Conservation (phyloP, 2,329 filamentous ascomycete species). For the Colletotrichum lini region DNA sequence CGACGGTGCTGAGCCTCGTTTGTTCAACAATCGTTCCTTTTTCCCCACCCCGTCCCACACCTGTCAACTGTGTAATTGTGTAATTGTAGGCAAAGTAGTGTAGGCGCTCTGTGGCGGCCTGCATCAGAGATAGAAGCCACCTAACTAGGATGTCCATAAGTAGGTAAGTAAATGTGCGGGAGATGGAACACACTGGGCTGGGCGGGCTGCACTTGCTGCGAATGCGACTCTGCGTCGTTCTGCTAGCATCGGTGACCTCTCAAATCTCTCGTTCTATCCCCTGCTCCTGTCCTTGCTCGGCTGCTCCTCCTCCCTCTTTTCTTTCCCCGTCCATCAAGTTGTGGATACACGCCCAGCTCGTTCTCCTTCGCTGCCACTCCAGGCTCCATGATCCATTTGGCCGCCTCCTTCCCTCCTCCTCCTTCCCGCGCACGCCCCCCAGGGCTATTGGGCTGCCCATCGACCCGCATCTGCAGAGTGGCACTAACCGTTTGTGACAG, state of each 20-base stretch:
- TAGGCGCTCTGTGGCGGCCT: constrained; percentile 35
- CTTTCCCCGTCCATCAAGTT: constrained; percentile 21
- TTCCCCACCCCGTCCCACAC: constrained; percentile 24
- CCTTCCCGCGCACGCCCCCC: constrained; percentile 25
- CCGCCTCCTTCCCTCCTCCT: not conserved
- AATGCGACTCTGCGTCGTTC: constrained; percentile 15
- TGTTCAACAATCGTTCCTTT: constrained; percentile 20
- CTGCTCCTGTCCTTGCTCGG: not conserved
- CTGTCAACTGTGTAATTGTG: constrained; percentile 30
- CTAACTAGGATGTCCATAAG: no score
- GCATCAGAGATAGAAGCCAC: constrained; percentile 7
- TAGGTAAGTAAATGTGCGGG: constrained; percentile 11
- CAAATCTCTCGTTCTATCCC: constrained; percentile 14
- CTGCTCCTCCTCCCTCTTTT: not conserved
- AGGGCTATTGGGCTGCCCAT: constrained; percentile 26
- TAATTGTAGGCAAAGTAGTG: not conserved
- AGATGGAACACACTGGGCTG: constrained; percentile 16
- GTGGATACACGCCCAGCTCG: constrained; percentile 22
- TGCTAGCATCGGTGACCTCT: constrained; percentile 30
- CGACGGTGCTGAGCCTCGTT: constrained; percentile 34
- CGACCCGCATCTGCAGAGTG: constrained; percentile 33
- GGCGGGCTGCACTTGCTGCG: constrained; percentile 26
- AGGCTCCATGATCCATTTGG: not conserved
- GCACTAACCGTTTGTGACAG: constrained; percentile 37
- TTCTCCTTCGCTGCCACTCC: constrained; percentile 2